Evolutionary conservation across 1,284 basidiomycete genomes (phyloP).

Genomic region (Amylostereum areolatum): DNA sequence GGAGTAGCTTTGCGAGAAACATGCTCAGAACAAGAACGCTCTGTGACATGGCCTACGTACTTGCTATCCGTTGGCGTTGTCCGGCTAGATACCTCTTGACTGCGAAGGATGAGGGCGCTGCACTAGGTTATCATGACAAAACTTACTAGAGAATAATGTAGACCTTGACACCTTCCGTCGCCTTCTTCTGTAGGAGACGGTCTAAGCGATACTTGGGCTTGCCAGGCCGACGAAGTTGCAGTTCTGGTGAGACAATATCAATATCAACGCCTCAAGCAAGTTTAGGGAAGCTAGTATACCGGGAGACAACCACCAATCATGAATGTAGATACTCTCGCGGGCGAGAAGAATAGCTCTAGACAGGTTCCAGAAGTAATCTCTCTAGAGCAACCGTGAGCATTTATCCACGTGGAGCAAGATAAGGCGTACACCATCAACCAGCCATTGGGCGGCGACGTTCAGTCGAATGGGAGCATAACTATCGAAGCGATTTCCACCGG

Average conservation of each 20-base stretch:
- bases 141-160: constrained; percentile 91
- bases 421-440: constrained; percentile 83
- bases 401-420: constrained; percentile 3
- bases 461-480: constrained; percentile 92
- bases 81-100: constrained; percentile 95
- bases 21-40: constrained; percentile 10
- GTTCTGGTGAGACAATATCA: constrained; percentile 43
- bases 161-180: constrained; percentile 94
- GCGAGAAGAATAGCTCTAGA: constrained; percentile 90
- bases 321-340: constrained; percentile 86
- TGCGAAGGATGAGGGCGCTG: constrained; percentile 22
- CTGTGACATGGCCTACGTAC: constrained; percentile 33
- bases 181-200: constrained; percentile 85
- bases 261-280: not conserved
- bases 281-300: constrained; percentile 34
- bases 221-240: constrained; percentile 79
- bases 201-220: constrained; percentile 90
- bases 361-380: constrained; percentile 98
- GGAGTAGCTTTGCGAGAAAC: constrained; percentile 58
- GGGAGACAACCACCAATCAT: constrained; percentile 94
- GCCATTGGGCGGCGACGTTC: constrained; percentile 96
- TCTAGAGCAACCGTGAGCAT: constrained; percentile 34
- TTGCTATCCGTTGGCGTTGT: constrained; percentile 92
- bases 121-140: not conserved
- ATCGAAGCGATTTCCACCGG: constrained; percentile 80